Evolutionary conservation across 2,329 filamentous ascomycete species (phyloP), one percentile per base, ranked within the genome.

Genomic region (Sphaerulina vaccinii): DNA sequence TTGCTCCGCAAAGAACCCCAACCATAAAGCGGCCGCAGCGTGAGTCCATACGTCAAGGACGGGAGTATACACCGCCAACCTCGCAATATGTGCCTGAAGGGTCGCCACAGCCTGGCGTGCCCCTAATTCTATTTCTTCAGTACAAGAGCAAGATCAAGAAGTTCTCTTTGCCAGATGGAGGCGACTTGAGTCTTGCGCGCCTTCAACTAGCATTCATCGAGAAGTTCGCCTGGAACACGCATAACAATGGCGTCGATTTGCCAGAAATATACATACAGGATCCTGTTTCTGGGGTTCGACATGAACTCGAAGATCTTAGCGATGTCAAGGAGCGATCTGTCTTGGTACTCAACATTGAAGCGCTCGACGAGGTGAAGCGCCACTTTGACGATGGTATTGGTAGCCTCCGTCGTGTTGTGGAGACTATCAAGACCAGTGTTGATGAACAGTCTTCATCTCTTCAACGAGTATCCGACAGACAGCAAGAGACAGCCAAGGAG

Each of bases 231-330:
- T 99, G 95, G 91, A 97, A 96, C 63, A 96, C 92, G 1, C 91
- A 97, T 62, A 87, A 90, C 55, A 95, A 96, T 64, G 93, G 93
- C 6, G 83, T 84, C 11, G 93, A 99, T 67, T 74, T 99, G 39
- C 93, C 93, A 0, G 93, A 99, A 63, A 97, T 99, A 13, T 96
- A 99, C 69, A 93, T 99, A 13, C 93, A 99, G 69, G 93, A 99
- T 68, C 87, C 91, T 0, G 81, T 96, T 2, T 97, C 93, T 7
- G 93, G 93, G 0, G 88, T 99, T n/a, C 86, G 93, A 13, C 92
- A 99, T 69, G 93, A 99, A 72, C 75, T 99, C 19, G 93, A 99
- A 69, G 93, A 99, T 66, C 76, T 99, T 23, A 82, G 78, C 15
- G 93, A 99, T 67, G 88, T 99, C 64, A 96, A 95, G 71, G 93